Percentiles rank a stretch among this genome's conserved stretches.
Evolutionary conservation across 2,329 filamentous ascomycete species (phyloP).

Genomic region (Teratosphaeria nubilosa): DNA sequence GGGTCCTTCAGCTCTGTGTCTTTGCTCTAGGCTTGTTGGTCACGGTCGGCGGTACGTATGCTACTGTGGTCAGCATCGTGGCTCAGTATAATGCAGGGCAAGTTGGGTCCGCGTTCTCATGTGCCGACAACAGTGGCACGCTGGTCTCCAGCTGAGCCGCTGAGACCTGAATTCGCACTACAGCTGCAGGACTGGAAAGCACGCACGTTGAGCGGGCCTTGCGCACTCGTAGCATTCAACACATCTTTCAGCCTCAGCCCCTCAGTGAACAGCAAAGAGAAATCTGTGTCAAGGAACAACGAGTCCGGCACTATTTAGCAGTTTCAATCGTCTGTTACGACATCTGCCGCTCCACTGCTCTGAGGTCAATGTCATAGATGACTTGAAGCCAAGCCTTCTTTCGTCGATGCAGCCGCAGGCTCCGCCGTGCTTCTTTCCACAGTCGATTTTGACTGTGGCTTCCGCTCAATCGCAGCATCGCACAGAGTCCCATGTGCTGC

Average conservation of each 20-base stretch:
- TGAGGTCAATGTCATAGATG: too few relatives aligned
- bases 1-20: conserved; percentile 35
- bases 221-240: neutral
- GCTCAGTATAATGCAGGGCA: conserved; percentile 8
- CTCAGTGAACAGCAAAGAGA: neutral
- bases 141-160: neutral
- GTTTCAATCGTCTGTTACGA: too few relatives aligned
- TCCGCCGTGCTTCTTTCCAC: neutral
- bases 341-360: too few relatives aligned
- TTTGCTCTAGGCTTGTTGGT: conserved; percentile 33
- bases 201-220: neutral
- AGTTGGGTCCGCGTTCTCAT: conserved; percentile 5
- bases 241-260: too few relatives aligned
- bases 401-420: neutral
- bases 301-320: too few relatives aligned
- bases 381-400: neutral
- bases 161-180: neutral
- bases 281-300: neutral
- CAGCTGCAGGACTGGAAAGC: neutral
- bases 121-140: neutral
- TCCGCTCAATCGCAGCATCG: neutral
- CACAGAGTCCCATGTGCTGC: neutral
- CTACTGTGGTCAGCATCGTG: conserved; percentile 8
- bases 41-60: conserved; percentile 35
- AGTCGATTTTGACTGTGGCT: neutral